phyloP scores from a whole-genome alignment of 2,329 filamentous ascomycete genomes.

The Curvularia sp. region DNA sequence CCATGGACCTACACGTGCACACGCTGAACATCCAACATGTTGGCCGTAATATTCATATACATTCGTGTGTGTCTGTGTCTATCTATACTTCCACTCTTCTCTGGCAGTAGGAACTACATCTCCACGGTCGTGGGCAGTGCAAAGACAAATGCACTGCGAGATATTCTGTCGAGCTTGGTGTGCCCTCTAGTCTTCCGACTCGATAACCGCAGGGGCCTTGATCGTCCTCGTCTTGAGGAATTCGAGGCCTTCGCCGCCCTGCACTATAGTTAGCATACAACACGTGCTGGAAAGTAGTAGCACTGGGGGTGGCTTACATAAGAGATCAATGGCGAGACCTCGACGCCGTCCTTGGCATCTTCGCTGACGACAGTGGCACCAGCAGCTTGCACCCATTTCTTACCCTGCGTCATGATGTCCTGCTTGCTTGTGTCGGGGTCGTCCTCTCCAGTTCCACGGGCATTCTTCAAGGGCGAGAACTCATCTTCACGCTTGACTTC shows the following conservation, averaged over 20 bases:
- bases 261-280: conserved; percentile 7
- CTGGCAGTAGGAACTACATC: background rate
- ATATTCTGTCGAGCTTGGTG: conserved; percentile 1
- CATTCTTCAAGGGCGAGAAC: conserved; percentile 97
- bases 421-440: conserved; percentile 90
- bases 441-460: conserved; percentile 81
- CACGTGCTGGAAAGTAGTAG: background rate
- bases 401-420: conserved; percentile 89
- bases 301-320: conserved; percentile 73
- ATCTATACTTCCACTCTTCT: conserved; percentile 8
- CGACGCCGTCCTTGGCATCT: conserved; percentile 67
- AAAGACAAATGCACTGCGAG: background rate
- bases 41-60: conserved; percentile 9
- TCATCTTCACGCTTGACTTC: conserved; percentile 97
- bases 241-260: conserved; percentile 69
- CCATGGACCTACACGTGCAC: background rate
- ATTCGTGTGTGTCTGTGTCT: conserved; percentile 18
- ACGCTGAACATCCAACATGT: background rate
- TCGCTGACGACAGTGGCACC: conserved; percentile 77
- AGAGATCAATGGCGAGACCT: conserved; percentile 91
- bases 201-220: conserved; percentile 69
- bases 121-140: background rate
- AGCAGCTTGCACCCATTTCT: conserved; percentile 81
- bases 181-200: conserved; percentile 60
- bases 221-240: conserved; percentile 67